Percentiles rank a stretch among this genome's conserved stretches.
phyloP scores from a whole-genome alignment of 257 asterid species.

The Vinca minor region DNA sequence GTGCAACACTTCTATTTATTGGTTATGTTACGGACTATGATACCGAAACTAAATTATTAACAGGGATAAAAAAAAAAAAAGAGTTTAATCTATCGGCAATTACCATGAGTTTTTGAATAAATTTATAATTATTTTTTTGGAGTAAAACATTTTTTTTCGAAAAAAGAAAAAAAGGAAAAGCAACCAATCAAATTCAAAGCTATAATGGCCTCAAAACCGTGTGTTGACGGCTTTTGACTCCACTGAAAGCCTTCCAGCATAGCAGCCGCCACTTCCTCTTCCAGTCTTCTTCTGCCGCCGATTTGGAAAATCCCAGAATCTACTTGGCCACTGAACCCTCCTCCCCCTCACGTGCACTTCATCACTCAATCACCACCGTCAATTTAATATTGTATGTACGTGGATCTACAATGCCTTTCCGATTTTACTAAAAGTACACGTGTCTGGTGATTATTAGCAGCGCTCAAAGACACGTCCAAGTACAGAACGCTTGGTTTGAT shows the following conservation, averaged over 20 bases:
- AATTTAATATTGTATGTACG: background rate
- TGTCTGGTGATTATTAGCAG: background rate
- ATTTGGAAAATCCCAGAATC: background rate
- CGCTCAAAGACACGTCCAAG: background rate
- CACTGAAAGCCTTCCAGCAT: too few relatives aligned
- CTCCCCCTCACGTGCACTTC: background rate
- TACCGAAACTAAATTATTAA: too few relatives aligned
- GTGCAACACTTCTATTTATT: too few relatives aligned
- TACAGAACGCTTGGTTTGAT: background rate
- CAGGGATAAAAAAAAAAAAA: too few relatives aligned
- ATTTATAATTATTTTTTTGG: too few relatives aligned
- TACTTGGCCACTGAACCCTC: background rate
- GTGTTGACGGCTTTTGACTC: constrained; percentile 1
- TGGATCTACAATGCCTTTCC: too few relatives aligned
- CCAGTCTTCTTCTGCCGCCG: background rate
- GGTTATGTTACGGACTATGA: too few relatives aligned
- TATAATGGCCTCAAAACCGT: background rate
- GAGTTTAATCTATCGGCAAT: too few relatives aligned
- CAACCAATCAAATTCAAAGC: too few relatives aligned
- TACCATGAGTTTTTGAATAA: too few relatives aligned
- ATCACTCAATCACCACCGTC: background rate
- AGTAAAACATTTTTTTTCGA: too few relatives aligned
- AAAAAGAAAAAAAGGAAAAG: too few relatives aligned
- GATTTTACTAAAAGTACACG: background rate
- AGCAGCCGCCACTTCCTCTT: background rate